Conservation (phyloP, 78 protist genomes). For the Chrysochromulina parva region DNA sequence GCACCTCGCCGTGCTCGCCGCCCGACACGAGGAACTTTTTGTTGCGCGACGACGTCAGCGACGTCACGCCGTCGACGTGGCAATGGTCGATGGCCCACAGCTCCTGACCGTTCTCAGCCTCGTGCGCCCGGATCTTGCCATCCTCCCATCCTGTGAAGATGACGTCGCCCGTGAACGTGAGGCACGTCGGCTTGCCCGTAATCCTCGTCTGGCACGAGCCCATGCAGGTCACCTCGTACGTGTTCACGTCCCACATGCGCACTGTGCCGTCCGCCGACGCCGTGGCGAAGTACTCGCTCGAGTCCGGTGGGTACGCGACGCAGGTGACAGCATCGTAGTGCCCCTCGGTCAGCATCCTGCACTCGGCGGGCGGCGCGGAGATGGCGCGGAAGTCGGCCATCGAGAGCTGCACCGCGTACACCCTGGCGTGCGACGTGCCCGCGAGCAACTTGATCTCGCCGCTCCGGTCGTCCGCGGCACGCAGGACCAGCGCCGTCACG, state of each 20-base stretch:
- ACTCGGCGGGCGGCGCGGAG: background rate
- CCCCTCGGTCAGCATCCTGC: background rate
- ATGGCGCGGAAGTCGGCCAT: too few relatives aligned
- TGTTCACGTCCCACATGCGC: slow-evolving; percentile 40
- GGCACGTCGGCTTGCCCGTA: background rate
- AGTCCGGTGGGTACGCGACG: slow-evolving; percentile 25
- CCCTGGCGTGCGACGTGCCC: background rate
- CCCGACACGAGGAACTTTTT: slow-evolving; percentile 39
- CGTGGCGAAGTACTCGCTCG: slow-evolving; percentile 44
- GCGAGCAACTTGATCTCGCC: too few relatives aligned
- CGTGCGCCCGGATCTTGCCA: slow-evolving; percentile 36
- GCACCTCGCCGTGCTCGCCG: slow-evolving; percentile 48
- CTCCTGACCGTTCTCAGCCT: slow-evolving; percentile 19
- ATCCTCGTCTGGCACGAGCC: background rate
- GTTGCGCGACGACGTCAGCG: slow-evolving; percentile 17
- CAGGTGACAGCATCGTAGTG: background rate
- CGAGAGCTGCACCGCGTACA: background rate
- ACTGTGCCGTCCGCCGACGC: slow-evolving; percentile 38
- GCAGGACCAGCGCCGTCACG: background rate
- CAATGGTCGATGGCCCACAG: slow-evolving; percentile 30
- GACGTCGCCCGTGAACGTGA: slow-evolving; percentile 11
- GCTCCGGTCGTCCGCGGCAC: too few relatives aligned
- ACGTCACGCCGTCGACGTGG: slow-evolving; percentile 47
- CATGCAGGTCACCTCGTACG: background rate
- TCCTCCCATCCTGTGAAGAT: slow-evolving; percentile 46